Percentiles rank a stretch among this genome's conserved stretches.
Conservation (phyloP, 2,329 filamentous ascomycete species). For the Aspergillus carbonarius region DNA sequence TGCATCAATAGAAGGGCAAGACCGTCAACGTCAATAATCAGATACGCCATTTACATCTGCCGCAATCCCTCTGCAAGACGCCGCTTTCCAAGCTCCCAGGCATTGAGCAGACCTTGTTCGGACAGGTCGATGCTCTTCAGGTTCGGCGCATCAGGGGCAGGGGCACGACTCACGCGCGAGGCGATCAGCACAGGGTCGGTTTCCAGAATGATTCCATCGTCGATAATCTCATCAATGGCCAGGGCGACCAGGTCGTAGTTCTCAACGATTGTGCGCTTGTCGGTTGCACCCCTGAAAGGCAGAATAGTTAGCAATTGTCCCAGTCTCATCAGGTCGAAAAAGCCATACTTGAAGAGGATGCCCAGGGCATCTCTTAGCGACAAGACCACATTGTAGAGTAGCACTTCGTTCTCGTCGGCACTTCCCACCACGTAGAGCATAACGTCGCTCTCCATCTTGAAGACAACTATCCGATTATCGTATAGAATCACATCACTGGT, state of each 20-base stretch:
- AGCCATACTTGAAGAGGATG: constrained; percentile 80
- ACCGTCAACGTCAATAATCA: constrained; percentile 1
- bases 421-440: constrained; percentile 94
- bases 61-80: constrained; percentile 89
- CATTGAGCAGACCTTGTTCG: constrained; percentile 91
- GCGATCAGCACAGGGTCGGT: constrained; percentile 94
- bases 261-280: constrained; percentile 96
- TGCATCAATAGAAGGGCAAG: constrained; percentile 5
- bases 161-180: constrained; percentile 87
- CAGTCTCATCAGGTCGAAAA: neutral
- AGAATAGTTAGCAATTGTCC: constrained; percentile 15
- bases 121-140: constrained; percentile 93
- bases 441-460: constrained; percentile 96
- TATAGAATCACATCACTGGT: constrained; percentile 95
- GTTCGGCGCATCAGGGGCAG: constrained; percentile 80
- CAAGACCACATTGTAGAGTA: constrained; percentile 91
- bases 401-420: constrained; percentile 92
- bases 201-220: constrained; percentile 95
- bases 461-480: constrained; percentile 93
- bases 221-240: constrained; percentile 90
- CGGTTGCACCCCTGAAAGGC: constrained; percentile 74
- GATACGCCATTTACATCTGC: constrained; percentile 42
- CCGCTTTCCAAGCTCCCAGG: constrained; percentile 89
- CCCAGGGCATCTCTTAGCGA: constrained; percentile 88
- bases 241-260: constrained; percentile 97